These are phyloP conservation scores for Arthromyces matolae DNA, from an alignment of 768 basidiomycete genomes.

Conservation along the genomic window DNA sequence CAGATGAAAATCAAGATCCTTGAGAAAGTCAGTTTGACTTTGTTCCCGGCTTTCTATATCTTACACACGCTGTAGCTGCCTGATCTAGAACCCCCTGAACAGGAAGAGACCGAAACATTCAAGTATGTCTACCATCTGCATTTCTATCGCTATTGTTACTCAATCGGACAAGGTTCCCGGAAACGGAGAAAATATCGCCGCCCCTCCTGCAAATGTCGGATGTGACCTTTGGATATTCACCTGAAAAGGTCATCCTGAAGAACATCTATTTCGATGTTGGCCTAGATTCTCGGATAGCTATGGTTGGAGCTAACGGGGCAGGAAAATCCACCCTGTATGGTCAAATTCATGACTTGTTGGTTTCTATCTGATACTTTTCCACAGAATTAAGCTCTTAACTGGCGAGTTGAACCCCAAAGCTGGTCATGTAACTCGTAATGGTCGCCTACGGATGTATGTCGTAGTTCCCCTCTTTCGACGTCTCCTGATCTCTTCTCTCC, in stretches of 20 bases:
- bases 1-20: constrained; percentile 70
- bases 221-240: constrained; percentile 83
- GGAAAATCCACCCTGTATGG: constrained; percentile 93
- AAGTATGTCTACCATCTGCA: constrained; percentile 44
- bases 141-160: background rate
- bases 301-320: constrained; percentile 93
- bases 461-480: background rate
- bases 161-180: constrained; percentile 78
- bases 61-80: constrained; percentile 56
- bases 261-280: constrained; percentile 87
- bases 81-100: constrained; percentile 88
- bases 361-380: constrained; percentile 3
- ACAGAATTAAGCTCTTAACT: constrained; percentile 87
- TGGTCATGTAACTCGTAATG: constrained; percentile 88
- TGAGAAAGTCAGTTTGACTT: constrained; percentile 55
- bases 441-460: constrained; percentile 81
- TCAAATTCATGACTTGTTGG: background rate
- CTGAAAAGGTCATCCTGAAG: constrained; percentile 73
- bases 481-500: constrained; percentile 5
- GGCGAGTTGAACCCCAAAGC: constrained; percentile 71
- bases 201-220: constrained; percentile 91
- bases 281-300: constrained; percentile 90
- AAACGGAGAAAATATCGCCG: constrained; percentile 96
- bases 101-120: constrained; percentile 91
- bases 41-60: background rate